These are phyloP conservation scores for Bretschneidera sinensis DNA, from an alignment of 345 rosid species.

Conservation along the genomic window DNA sequence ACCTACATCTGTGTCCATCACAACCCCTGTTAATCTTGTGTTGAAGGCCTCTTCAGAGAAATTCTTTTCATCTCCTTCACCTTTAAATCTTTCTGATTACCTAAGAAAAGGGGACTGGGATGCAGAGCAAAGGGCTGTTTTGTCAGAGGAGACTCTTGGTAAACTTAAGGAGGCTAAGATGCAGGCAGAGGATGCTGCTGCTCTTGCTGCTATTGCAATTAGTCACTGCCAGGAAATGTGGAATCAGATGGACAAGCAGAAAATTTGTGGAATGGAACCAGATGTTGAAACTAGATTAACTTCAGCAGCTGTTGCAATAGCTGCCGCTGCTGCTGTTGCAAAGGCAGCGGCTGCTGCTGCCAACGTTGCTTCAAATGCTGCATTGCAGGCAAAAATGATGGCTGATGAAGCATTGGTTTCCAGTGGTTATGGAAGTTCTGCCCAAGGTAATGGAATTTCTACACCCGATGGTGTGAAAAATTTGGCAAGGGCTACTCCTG, in stretches of 20 bases:
- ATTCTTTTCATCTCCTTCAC: slow-evolving; percentile 33
- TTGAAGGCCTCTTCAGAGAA: slow-evolving; percentile 39
- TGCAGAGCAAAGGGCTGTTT: slow-evolving; percentile 33
- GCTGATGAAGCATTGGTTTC: slow-evolving; percentile 77
- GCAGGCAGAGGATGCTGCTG: slow-evolving; percentile 85
- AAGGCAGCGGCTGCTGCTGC: slow-evolving; percentile 98
- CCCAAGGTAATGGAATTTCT: slow-evolving; percentile 29
- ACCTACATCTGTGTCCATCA: slow-evolving; percentile 35
- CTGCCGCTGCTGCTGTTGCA: slow-evolving; percentile 95
- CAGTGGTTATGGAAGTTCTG: slow-evolving; percentile 20
- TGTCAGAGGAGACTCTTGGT: slow-evolving; percentile 58
- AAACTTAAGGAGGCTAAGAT: slow-evolving; percentile 64
- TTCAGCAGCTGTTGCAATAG: slow-evolving; percentile 81
- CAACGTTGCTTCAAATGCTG: slow-evolving; percentile 88
- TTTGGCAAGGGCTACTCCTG: slow-evolving; percentile 47
- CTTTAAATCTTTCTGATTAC: slow-evolving; percentile 35
- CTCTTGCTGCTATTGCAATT: slow-evolving; percentile 73
- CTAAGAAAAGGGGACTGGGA: slow-evolving; percentile 31
- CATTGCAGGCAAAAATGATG: slow-evolving; percentile 87
- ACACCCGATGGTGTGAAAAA: slow-evolving; percentile 28
- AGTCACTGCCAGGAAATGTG: slow-evolving; percentile 62
- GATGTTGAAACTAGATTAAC: slow-evolving; percentile 68
- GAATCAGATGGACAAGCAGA: slow-evolving; percentile 64
- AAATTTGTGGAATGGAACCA: slow-evolving; percentile 41
- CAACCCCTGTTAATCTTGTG: slow-evolving; percentile 33